These are phyloP conservation scores for Amyloporia xantha DNA, from an alignment of 768 basidiomycete species.

Conservation along the genomic window DNA sequence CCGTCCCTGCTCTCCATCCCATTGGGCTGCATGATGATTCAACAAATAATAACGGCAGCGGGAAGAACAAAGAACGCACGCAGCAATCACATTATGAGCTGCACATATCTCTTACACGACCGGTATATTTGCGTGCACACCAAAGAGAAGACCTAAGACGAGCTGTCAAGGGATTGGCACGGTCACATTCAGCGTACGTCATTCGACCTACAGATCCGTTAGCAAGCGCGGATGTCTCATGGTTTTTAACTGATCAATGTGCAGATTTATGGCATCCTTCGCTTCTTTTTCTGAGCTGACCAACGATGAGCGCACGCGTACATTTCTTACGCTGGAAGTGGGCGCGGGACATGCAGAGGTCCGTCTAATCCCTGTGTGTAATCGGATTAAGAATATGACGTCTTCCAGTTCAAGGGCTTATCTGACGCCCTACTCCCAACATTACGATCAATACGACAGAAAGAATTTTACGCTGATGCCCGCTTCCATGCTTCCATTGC, in stretches of 20 bases:
- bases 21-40: constrained; percentile 25
- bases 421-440: constrained; percentile 51
- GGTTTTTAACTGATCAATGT: neutral
- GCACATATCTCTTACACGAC: constrained; percentile 83
- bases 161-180: constrained; percentile 49
- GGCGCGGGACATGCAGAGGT: constrained; percentile 84
- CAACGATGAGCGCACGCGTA: constrained; percentile 77
- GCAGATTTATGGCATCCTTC: constrained; percentile 70
- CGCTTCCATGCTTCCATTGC: constrained; percentile 87
- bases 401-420: constrained; percentile 50
- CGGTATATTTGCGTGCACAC: constrained; percentile 71
- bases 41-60: neutral
- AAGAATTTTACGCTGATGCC: constrained; percentile 72
- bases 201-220: constrained; percentile 1
- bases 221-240: no score
- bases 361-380: constrained; percentile 9
- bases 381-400: neutral
- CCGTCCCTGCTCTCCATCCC: constrained; percentile 42
- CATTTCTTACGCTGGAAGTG: constrained; percentile 75
- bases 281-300: constrained; percentile 59
- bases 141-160: constrained; percentile 70
- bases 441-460: constrained; percentile 58
- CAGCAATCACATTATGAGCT: constrained; percentile 36
- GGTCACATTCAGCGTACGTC: constrained; percentile 40
- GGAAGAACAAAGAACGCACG: constrained; percentile 9